A percentile compares a stretch with the other conserved stretches of the same genome.
Conservation (phyloP, 768 basidiomycete species). For the Pisolithus albus region DNA sequence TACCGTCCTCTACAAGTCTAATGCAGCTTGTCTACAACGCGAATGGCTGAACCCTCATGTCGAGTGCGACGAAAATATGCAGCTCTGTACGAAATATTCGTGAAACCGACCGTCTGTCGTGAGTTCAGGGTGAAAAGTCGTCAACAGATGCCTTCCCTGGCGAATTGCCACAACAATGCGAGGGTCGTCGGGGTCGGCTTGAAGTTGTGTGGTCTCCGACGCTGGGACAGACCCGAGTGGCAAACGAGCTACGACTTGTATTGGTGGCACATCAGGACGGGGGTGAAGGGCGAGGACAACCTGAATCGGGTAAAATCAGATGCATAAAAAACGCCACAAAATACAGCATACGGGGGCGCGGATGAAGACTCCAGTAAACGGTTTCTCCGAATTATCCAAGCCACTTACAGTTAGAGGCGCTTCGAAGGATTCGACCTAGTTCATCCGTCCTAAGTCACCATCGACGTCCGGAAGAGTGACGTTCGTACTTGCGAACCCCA, state of each 20-base stretch:
- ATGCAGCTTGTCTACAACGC: no score
- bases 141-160: constrained; percentile 79
- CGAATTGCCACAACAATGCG: constrained; percentile 75
- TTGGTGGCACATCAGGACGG: constrained; percentile 43
- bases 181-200: constrained; percentile 44
- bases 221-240: constrained; percentile 44
- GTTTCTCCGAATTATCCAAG: constrained; percentile 48
- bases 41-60: background rate
- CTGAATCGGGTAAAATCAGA: constrained; percentile 29
- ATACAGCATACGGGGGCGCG: constrained; percentile 69
- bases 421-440: constrained; percentile 87
- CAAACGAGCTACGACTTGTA: constrained; percentile 66
- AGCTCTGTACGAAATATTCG: constrained; percentile 79
- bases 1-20: no score
- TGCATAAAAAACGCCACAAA: background rate
- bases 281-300: constrained; percentile 53
- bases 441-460: background rate
- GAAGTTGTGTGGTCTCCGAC: constrained; percentile 30
- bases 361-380: constrained; percentile 87
- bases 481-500: constrained; percentile 82
- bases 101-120: constrained; percentile 85
- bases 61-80: constrained; percentile 41
- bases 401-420: constrained; percentile 60
- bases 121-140: constrained; percentile 93
- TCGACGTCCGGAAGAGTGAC: constrained; percentile 1